phyloP scores from a whole-genome alignment of 352 stramenopile species.

The Globisporangium middletonii region DNA sequence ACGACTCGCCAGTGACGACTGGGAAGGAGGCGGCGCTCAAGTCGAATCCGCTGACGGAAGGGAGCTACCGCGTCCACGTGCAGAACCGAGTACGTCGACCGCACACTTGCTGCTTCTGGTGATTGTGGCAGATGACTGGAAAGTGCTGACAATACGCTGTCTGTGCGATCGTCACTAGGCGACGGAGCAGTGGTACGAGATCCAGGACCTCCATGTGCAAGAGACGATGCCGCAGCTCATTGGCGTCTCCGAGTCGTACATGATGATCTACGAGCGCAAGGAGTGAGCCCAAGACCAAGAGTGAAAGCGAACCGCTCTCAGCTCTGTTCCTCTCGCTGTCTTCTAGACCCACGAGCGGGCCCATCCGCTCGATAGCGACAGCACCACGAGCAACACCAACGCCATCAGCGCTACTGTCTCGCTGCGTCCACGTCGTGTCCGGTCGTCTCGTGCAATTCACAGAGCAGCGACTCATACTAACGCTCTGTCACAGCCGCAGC shows the following conservation, averaged over 20 bases:
- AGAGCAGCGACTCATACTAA: not conserved
- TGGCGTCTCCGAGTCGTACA: constrained; percentile 92
- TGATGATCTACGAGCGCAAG: constrained; percentile 88
- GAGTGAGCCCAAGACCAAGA: constrained; percentile 21
- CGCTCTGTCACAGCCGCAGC: constrained; percentile 12
- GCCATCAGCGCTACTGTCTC: too few species aligned
- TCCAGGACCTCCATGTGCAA: constrained; percentile 97
- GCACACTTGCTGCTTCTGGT: not conserved
- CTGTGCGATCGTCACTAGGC: constrained; percentile 29
- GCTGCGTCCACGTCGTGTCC: too few species aligned
- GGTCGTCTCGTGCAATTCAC: not conserved
- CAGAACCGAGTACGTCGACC: constrained; percentile 79
- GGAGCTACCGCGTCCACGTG: constrained; percentile 95
- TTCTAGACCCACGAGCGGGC: too few species aligned
- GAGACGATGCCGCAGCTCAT: constrained; percentile 98
- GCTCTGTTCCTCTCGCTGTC: too few species aligned
- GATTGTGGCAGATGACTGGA: not conserved
- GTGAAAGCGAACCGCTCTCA: not conserved
- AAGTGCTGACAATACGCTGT: not conserved
- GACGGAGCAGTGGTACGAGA: constrained; percentile 97
- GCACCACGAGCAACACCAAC: too few species aligned
- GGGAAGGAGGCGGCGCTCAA: constrained; percentile 85
- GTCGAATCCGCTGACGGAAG: constrained; percentile 93
- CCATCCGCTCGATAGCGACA: not conserved
- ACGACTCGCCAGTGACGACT: constrained; percentile 92